Evolutionary conservation across 2,329 filamentous ascomycete species (phyloP), one percentile per base, ranked within the genome.

Genomic region (Colletotrichum falcatum): DNA sequence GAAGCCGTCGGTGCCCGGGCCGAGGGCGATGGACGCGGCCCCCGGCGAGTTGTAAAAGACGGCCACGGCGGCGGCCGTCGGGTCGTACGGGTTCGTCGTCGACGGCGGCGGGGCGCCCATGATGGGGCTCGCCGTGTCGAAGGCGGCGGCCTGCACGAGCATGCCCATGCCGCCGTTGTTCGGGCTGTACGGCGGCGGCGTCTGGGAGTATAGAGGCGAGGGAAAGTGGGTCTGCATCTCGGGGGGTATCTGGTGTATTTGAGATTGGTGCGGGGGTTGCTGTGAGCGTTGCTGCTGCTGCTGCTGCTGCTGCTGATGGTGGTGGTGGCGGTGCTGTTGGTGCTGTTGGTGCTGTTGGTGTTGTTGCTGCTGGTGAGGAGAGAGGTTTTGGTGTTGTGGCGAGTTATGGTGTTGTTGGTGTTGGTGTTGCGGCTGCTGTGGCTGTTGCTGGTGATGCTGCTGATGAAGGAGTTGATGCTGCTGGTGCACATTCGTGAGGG

Each of bases 1-100:
- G 69, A 83, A 87, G 1, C 84, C 84, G 65, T 86, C 85, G 53
- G 81, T 81, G 9, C 77, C 74, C n/a, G 80, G 78, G 2, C 76
- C 77, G 5, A 82, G 75, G 48, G 73, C 59, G 46, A 72, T 70
- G 44, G 74, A 69, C 5, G 75, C 62, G n/a, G 73, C 61, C 28
- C 76, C 75, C 2, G 72, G 72, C 9, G 72, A 70, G 16, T 56
- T 66, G 59, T 70, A 72, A 28, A 65, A 68, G 7, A 62, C 67
- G 4, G 67, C 67, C 16, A 51, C 60, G 11, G 61, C 46, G n/a
- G 66, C 66, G 1, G 44, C 53, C 18, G 49, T 60, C 14, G 72
- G 33, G 75, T 78, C 78, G 71, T 77, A 78, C 2, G 73, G 62
- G 39, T 54, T 64, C 12, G 63, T 71, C 37, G 60, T 35, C 6